Conservation (phyloP, 495 filamentous ascomycete species). For the Daldinia decipiens region DNA sequence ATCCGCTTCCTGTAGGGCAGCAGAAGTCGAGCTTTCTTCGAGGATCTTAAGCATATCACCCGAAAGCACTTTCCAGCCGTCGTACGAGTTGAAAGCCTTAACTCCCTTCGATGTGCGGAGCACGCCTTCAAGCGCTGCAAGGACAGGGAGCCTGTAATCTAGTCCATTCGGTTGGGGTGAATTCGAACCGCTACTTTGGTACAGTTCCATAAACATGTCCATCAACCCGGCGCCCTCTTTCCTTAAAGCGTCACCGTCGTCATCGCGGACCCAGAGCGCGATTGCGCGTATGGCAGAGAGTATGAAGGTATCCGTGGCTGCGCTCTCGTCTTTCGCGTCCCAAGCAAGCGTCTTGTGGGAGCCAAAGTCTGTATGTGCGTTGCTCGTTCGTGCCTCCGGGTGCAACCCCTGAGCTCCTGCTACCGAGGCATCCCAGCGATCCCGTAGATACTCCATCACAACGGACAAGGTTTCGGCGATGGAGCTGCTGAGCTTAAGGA, state of each 20-base stretch:
- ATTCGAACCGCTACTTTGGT: slow-evolving; percentile 47
- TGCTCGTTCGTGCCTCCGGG: slow-evolving; percentile 53
- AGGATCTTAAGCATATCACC: slow-evolving; percentile 58
- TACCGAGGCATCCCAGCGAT: slow-evolving; percentile 69
- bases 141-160: slow-evolving; percentile 62
- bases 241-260: slow-evolving; percentile 66
- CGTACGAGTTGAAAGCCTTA: slow-evolving; percentile 54
- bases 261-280: slow-evolving; percentile 70
- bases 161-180: slow-evolving; percentile 37
- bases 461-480: slow-evolving; percentile 68
- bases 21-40: slow-evolving; percentile 23
- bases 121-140: slow-evolving; percentile 65
- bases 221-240: slow-evolving; percentile 64
- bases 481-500: slow-evolving; percentile 67
- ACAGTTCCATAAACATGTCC: slow-evolving; percentile 69
- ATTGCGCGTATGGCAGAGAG: slow-evolving; percentile 63
- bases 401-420: slow-evolving; percentile 65
- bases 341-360: slow-evolving; percentile 60
- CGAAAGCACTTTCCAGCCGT: slow-evolving; percentile 62
- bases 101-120: slow-evolving; percentile 55
- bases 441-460: slow-evolving; percentile 70
- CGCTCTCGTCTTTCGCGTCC: slow-evolving; percentile 57
- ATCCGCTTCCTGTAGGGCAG: slow-evolving; percentile 43
- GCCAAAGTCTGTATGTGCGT: slow-evolving; percentile 45
- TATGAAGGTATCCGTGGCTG: slow-evolving; percentile 57